Percentiles rank a stretch among this genome's conserved stretches.
phyloP scores from a whole-genome alignment of 2,329 filamentous ascomycete genomes.

The Calonectria naviculata region DNA sequence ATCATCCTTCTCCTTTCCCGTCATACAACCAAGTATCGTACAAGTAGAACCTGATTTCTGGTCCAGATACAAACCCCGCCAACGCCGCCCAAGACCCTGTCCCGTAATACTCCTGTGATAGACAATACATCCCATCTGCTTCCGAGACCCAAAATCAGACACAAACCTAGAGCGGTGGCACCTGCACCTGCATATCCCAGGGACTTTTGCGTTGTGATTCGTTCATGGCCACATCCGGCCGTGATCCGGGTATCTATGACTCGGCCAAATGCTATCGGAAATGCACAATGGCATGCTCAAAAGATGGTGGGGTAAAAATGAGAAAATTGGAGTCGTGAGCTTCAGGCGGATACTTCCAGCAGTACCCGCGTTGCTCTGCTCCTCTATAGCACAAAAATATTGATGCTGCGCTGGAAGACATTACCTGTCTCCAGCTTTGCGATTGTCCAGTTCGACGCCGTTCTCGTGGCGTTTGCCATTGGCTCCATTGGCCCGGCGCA shows the following conservation, averaged over 20 bases:
- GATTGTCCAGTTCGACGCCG: conserved; percentile 63
- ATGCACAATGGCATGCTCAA: conserved; percentile 40
- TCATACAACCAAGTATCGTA: conserved; percentile 45
- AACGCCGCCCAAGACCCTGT: conserved; percentile 43
- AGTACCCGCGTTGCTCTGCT: conserved; percentile 19
- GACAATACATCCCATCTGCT: conserved; percentile 35
- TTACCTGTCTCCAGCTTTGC: conserved; percentile 53
- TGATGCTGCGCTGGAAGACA: conserved; percentile 32
- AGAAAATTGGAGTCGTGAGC: conserved; percentile 21
- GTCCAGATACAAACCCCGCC: conserved; percentile 40
- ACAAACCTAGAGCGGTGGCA: conserved; percentile 32
- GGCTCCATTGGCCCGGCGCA: conserved; percentile 50
- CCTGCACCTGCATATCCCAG: conserved; percentile 35
- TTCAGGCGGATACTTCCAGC: not conserved
- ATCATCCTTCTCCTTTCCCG: conserved; percentile 26
- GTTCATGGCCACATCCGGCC: conserved; percentile 35
- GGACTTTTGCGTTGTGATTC: conserved; percentile 28
- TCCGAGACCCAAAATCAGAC: conserved; percentile 27
- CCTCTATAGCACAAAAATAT: conserved; percentile 7
- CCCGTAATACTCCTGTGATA: conserved; percentile 42
- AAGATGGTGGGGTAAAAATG: conserved; percentile 32
- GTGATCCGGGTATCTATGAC: conserved; percentile 32
- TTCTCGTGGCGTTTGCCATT: conserved; percentile 55
- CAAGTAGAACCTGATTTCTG: conserved; percentile 41
- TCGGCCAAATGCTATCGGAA: conserved; percentile 38